Evolutionary conservation across 2,329 filamentous ascomycete genomes (phyloP).

Genomic region (Exophiala oligosperma): DNA sequence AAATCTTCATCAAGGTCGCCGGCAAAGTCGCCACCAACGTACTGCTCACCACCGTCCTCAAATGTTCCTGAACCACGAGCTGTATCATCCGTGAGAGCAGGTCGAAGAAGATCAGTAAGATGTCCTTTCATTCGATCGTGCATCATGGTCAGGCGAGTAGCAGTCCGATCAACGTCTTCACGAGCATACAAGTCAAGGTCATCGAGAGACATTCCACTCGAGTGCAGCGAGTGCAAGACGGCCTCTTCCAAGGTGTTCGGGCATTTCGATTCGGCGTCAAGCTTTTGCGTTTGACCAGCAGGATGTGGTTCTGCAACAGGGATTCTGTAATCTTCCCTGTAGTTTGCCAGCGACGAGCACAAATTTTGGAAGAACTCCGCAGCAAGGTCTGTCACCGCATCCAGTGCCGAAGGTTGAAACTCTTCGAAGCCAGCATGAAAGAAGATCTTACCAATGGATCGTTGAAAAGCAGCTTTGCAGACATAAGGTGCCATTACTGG

Average conservation of each 20-base stretch:
- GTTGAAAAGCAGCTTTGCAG: slow-evolving; percentile 80
- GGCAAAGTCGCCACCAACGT: slow-evolving; percentile 93
- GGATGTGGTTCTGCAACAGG: slow-evolving; percentile 49
- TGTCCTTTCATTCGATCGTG: slow-evolving; percentile 95
- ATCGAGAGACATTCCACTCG: slow-evolving; percentile 81
- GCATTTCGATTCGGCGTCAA: slow-evolving; percentile 52
- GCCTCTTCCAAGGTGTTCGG: slow-evolving; percentile 83
- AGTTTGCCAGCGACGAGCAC: slow-evolving; percentile 74
- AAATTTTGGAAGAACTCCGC: slow-evolving; percentile 88
- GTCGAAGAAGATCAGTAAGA: slow-evolving; percentile 87
- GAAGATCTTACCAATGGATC: slow-evolving; percentile 90
- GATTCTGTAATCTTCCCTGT: slow-evolving; percentile 79
- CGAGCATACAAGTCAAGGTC: slow-evolving; percentile 82
- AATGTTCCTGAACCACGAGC: slow-evolving; percentile 87
- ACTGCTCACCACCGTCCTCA: slow-evolving; percentile 95
- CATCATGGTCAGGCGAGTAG: slow-evolving; percentile 74
- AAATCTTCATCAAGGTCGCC: slow-evolving; percentile 98
- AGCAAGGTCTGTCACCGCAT: slow-evolving; percentile 85
- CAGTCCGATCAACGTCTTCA: slow-evolving; percentile 87
- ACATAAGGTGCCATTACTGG: slow-evolving; percentile 82
- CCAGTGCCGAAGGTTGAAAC: slow-evolving; percentile 89
- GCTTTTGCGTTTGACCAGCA: slow-evolving; percentile 32
- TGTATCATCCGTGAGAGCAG: slow-evolving; percentile 77
- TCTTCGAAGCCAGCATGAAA: slow-evolving; percentile 97
- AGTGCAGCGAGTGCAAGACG: slow-evolving; percentile 78